Evolutionary conservation across 106 monocot genomes (phyloP), one percentile per base, ranked within the genome.

Genomic region (Platanthera guangdongensis): DNA sequence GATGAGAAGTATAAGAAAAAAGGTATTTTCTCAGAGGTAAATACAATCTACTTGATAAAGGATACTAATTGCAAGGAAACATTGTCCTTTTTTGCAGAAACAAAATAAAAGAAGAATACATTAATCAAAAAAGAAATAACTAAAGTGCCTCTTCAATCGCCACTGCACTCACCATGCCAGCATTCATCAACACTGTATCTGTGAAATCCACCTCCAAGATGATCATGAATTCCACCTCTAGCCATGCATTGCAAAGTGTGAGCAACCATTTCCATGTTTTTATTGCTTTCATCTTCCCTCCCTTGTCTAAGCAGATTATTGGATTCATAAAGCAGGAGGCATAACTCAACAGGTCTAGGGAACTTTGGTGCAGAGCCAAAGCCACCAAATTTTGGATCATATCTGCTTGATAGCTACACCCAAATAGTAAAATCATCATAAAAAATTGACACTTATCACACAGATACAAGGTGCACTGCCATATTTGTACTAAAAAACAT

Each of bases 121-220:
- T 51, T 3, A 62, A 8, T 14, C 9, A 57, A 22, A 64, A 60
- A 21, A 60, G 5, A 19, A 60, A n/a, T 11, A 60, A 6, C 19
- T 4, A 39, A 32, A 67, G 5, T 12, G 12, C 8, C 12, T 39
- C 11, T 67, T 39, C 3, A 7, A 52, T 14, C 47, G 4, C 7
- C 16, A 25, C 52, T 7, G 6, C 32, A 80, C 87, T 87, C 78
- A 96, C 96, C 96, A 84, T 96, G 96, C 96, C 96, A 96, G 76
- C 93, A 96, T 62, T 96, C 96, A 71, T 96, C 96, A 39, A 96
- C 96, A 75, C 96, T 96, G 70, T 93, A 96, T 80, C 96, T 84
- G 65, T 96, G 96, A 80, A 96, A 96, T 46, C 96, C 96, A 60
- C 96, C 96, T 65, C 96, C 96, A 75, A 96, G 68, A 53, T 96